phyloP scores from a whole-genome alignment of 228 moss, liverwort and hornwort species.

The Sphagnum magellanicum region DNA sequence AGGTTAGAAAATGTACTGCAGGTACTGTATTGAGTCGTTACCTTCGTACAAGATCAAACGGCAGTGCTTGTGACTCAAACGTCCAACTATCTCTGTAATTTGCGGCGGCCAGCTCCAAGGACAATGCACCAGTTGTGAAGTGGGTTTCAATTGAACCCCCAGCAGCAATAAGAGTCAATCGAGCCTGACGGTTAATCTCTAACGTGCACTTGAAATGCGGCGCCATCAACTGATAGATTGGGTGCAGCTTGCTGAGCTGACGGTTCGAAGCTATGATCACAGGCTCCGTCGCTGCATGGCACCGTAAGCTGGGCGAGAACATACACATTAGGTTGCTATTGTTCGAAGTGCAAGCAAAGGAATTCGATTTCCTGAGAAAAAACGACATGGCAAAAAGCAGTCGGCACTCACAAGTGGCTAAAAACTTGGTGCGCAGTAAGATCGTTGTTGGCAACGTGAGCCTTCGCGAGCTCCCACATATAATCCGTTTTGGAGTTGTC shows the following conservation, averaged over 20 bases:
- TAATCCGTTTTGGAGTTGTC: slow-evolving; percentile 21
- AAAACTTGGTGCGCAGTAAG: slow-evolving; percentile 18
- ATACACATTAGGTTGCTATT: background rate
- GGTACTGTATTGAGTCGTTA: background rate
- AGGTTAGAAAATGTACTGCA: too few relatives aligned
- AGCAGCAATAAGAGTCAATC: slow-evolving; percentile 14
- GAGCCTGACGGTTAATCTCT: slow-evolving; percentile 27
- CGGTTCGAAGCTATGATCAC: slow-evolving; percentile 29
- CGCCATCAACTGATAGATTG: slow-evolving; percentile 18
- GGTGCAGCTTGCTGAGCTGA: slow-evolving; percentile 44
- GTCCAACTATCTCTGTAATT: slow-evolving; percentile 22
- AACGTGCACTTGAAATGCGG: slow-evolving; percentile 38
- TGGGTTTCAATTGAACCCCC: slow-evolving; percentile 21
- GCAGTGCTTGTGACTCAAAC: slow-evolving; percentile 26
- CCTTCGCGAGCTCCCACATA: slow-evolving; percentile 29
- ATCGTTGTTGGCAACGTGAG: slow-evolving; percentile 26
- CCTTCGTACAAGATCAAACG: slow-evolving; percentile 13
- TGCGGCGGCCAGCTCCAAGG: slow-evolving; percentile 20
- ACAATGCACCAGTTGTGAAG: slow-evolving; percentile 10
- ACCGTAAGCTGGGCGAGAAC: slow-evolving; percentile 1
- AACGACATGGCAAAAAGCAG: background rate
- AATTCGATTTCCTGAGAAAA: background rate
- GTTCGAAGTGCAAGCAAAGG: background rate
- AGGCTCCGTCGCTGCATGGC: slow-evolving; percentile 36
- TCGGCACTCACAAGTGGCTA: slow-evolving; percentile 24